Evolutionary conservation across 805 yeast genomes (phyloP).

Genomic region (Candida glaebosa): DNA sequence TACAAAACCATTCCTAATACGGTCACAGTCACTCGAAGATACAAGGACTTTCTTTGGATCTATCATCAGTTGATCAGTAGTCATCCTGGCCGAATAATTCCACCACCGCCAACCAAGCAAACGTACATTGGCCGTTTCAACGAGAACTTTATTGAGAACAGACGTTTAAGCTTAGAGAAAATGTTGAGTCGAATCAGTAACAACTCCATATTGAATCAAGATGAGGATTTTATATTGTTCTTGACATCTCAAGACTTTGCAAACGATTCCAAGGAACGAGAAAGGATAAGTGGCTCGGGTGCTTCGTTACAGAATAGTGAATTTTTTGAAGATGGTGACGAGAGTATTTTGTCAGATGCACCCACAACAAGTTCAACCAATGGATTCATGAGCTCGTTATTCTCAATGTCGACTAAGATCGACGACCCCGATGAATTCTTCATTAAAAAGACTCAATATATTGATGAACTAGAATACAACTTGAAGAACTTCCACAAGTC

Average conservation of each 20-base stretch:
- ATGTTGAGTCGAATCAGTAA: slow-evolving; percentile 76
- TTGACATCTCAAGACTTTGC: slow-evolving; percentile 69
- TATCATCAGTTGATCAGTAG: slow-evolving; percentile 82
- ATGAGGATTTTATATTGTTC: slow-evolving; percentile 75
- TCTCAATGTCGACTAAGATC: slow-evolving; percentile 64
- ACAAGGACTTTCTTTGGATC: slow-evolving; percentile 91
- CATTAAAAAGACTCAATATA: slow-evolving; percentile 59
- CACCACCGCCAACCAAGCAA: slow-evolving; percentile 92
- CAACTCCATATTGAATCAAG: slow-evolving; percentile 56
- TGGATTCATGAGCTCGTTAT: slow-evolving; percentile 68
- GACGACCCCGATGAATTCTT: slow-evolving; percentile 80
- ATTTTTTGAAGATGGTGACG: slow-evolving; percentile 30
- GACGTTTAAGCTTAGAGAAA: slow-evolving; percentile 78
- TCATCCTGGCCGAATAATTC: slow-evolving; percentile 87
- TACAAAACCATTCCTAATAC: slow-evolving; percentile 12
- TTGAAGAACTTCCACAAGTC: slow-evolving; percentile 66
- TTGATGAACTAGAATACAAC: slow-evolving; percentile 71
- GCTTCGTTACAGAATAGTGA: slow-evolving; percentile 38
- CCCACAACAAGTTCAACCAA: slow-evolving; percentile 18
- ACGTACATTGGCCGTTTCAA: slow-evolving; percentile 91
- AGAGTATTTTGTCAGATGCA: slow-evolving; percentile 29
- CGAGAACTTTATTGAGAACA: slow-evolving; percentile 81
- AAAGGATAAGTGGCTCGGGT: slow-evolving; percentile 52
- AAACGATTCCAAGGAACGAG: slow-evolving; percentile 68
- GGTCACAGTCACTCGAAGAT: slow-evolving; percentile 68